These are phyloP conservation scores for Suillus spraguei DNA, from an alignment of 768 basidiomycete genomes.

Conservation along the genomic window DNA sequence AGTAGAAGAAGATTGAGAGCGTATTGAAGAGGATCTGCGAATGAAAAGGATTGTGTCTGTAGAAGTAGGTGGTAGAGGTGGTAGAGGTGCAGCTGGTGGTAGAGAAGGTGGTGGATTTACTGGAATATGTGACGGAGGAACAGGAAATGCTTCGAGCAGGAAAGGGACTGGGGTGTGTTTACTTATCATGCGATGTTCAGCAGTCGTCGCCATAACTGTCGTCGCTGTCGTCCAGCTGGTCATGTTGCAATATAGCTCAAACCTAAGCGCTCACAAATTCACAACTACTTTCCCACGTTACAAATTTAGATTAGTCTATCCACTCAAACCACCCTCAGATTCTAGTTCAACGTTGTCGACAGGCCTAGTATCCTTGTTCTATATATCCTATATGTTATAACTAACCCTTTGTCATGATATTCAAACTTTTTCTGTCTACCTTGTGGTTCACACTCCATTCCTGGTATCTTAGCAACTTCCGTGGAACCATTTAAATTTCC, in stretches of 20 bases:
- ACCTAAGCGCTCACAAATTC: neutral
- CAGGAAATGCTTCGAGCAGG: conserved; percentile 40
- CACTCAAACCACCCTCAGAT: too few relatives aligned
- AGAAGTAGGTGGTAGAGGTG: conserved; percentile 66
- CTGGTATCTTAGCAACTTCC: too few relatives aligned
- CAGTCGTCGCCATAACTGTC: neutral
- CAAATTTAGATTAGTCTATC: neutral
- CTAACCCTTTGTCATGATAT: too few relatives aligned
- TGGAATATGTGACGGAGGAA: conserved; percentile 36
- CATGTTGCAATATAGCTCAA: neutral
- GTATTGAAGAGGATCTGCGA: too few relatives aligned
- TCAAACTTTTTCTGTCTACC: too few relatives aligned
- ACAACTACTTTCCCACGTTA: neutral
- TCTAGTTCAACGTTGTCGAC: too few relatives aligned
- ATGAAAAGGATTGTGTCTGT: conserved; percentile 28
- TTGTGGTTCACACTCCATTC: too few relatives aligned
- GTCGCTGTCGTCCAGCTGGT: conserved; percentile 1
- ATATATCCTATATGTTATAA: too few relatives aligned
- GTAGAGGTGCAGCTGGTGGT: conserved; percentile 61
- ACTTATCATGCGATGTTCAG: conserved; percentile 20
- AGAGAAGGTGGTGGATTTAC: conserved; percentile 57
- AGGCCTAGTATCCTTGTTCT: too few relatives aligned
- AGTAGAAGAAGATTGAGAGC: neutral
- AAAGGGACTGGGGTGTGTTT: conserved; percentile 36
- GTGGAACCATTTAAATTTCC: too few relatives aligned